Evolutionary conservation across 768 basidiomycete species (phyloP).

Genomic region (Pleurotus salmoneostramineus): DNA sequence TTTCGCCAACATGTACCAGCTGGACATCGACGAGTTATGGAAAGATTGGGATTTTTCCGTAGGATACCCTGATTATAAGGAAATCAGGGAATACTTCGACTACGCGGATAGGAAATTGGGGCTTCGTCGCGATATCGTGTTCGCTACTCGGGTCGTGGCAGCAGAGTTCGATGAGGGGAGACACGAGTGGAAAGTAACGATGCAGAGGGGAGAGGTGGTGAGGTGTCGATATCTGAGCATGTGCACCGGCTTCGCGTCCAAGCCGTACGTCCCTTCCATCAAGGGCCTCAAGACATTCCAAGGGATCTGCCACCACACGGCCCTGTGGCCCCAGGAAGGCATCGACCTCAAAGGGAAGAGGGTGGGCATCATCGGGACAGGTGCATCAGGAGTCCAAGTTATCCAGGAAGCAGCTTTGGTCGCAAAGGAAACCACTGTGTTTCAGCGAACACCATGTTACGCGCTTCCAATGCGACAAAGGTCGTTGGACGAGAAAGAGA

Average conservation of each 20-base stretch:
- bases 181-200: slow-evolving; percentile 18
- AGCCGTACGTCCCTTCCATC: slow-evolving; percentile 17
- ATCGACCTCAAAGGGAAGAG: slow-evolving; percentile 19
- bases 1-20: slow-evolving; percentile 18
- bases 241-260: slow-evolving; percentile 20
- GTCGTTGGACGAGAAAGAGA: slow-evolving; percentile 48
- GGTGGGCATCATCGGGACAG: slow-evolving; percentile 22
- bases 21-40: slow-evolving; percentile 21
- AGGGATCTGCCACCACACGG: slow-evolving; percentile 20
- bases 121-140: slow-evolving; percentile 17
- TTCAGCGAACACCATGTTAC: slow-evolving; percentile 37
- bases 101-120: slow-evolving; percentile 20
- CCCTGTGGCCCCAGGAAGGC: slow-evolving; percentile 18
- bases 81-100: slow-evolving; percentile 17
- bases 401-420: slow-evolving; percentile 18
- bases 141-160: slow-evolving; percentile 17
- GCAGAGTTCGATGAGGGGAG: slow-evolving; percentile 17
- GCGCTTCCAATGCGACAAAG: slow-evolving; percentile 48
- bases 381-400: slow-evolving; percentile 22
- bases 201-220: slow-evolving; percentile 12
- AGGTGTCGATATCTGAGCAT: slow-evolving; percentile 17
- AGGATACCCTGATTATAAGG: background rate
- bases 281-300: slow-evolving; percentile 19
- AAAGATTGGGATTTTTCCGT: slow-evolving; percentile 17
- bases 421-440: slow-evolving; percentile 19